Conservation (phyloP, 805 yeast species). For the Starmerella sp. region DNA sequence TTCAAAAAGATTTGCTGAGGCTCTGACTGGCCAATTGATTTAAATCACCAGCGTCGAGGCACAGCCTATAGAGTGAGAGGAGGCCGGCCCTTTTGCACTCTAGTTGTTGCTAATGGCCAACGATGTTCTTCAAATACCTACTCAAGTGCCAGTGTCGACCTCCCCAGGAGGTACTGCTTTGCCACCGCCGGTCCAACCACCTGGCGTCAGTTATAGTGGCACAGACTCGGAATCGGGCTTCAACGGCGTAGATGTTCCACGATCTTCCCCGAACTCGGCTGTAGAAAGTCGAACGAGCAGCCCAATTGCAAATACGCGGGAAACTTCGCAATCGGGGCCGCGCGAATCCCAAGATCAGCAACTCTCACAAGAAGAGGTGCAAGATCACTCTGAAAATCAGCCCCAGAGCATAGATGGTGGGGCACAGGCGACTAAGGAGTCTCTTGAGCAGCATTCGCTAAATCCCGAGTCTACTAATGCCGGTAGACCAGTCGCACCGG, state of each 20-base stretch:
- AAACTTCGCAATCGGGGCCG: no score
- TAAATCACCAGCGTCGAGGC: neutral
- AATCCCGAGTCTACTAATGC: no score
- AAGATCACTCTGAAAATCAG: no score
- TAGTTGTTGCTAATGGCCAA: neutral
- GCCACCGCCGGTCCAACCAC: slow-evolving; percentile 4
- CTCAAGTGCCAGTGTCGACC: neutral
- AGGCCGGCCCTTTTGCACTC: neutral
- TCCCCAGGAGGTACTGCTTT: neutral
- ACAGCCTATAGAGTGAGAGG: neutral
- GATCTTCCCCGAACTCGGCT: neutral
- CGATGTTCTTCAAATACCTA: neutral
- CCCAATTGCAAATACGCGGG: no score
- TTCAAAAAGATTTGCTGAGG: neutral
- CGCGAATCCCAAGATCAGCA: no score
- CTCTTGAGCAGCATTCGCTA: no score
- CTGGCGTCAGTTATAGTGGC: neutral
- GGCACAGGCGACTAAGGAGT: no score
- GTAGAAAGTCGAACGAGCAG: neutral
- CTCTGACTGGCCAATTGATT: neutral
- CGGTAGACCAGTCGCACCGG: no score
- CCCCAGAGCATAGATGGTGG: no score
- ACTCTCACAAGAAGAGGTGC: no score
- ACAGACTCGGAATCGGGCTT: neutral
- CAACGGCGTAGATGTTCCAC: neutral